These are phyloP conservation scores for Penicillium oxalicum DNA, from an alignment of 2,329 filamentous ascomycete genomes.

Conservation along the genomic window DNA sequence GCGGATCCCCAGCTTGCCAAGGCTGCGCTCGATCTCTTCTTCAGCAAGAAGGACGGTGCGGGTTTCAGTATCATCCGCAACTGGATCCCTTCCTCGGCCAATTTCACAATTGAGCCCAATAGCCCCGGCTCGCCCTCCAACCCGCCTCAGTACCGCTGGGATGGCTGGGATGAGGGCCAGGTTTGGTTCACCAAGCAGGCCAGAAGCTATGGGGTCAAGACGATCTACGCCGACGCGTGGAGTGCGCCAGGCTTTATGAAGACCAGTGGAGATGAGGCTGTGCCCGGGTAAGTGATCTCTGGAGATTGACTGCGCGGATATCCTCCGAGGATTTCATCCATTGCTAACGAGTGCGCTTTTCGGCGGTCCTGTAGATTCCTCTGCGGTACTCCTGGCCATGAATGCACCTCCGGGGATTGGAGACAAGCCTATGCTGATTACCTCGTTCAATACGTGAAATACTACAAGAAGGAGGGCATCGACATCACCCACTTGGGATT, in stretches of 20 bases:
- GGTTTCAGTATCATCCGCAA: slow-evolving; percentile 8
- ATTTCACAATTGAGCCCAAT: slow-evolving; percentile 7
- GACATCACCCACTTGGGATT: slow-evolving; percentile 45
- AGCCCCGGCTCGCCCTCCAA: slow-evolving; percentile 1
- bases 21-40: background rate
- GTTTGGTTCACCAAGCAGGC: slow-evolving; percentile 8
- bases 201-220: background rate
- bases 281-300: background rate
- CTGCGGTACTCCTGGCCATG: slow-evolving; percentile 38
- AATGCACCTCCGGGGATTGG: slow-evolving; percentile 41
- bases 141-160: slow-evolving; percentile 7
- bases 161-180: slow-evolving; percentile 7
- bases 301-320: background rate
- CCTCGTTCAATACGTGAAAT: slow-evolving; percentile 45
- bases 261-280: slow-evolving; percentile 34
- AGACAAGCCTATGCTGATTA: slow-evolving; percentile 46
- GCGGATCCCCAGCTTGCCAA: background rate
- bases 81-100: slow-evolving; percentile 4
- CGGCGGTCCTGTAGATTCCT: slow-evolving; percentile 15
- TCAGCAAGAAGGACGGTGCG: slow-evolving; percentile 3
- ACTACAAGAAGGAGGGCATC: slow-evolving; percentile 42
- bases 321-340: background rate
- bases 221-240: slow-evolving; percentile 39
- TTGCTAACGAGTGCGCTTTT: background rate
- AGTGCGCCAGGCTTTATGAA: slow-evolving; percentile 48